Evolutionary conservation across 371 early-diverging fungal genomes (phyloP).

Genomic region (Mucor circinelloides): DNA sequence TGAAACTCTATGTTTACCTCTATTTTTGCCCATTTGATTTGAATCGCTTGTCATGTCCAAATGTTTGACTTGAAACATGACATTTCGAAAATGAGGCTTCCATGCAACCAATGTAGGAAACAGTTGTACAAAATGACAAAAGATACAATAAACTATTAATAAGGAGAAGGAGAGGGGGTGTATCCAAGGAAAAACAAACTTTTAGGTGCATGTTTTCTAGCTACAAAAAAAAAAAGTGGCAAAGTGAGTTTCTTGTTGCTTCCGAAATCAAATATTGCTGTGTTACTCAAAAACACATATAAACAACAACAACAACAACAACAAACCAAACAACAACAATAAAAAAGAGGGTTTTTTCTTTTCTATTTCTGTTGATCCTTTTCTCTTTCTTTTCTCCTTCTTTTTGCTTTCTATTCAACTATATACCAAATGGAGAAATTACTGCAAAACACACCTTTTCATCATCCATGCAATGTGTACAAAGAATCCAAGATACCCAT

Average conservation of each 20-base stretch:
- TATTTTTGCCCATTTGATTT: not conserved
- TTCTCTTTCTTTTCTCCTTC: not conserved
- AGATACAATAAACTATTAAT: not conserved
- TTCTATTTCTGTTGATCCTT: constrained; percentile 1
- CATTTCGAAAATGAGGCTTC: not conserved
- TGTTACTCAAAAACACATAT: constrained; percentile 1
- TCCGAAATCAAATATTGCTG: constrained; percentile 6
- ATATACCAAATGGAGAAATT: not conserved
- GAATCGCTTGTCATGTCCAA: not conserved
- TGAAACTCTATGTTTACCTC: not conserved
- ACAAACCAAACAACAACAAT: not conserved
- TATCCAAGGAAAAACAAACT: not conserved
- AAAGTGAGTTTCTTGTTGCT: not conserved
- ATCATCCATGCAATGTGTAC: constrained; percentile 22
- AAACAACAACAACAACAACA: not conserved
- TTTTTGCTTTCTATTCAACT: not conserved
- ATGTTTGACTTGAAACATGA: not conserved
- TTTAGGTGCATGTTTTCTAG: not conserved
- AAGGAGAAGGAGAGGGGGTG: not conserved
- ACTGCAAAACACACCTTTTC: constrained; percentile 20
- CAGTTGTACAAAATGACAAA: not conserved
- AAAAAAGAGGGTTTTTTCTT: not conserved
- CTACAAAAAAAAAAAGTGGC: not conserved
- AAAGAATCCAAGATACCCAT: constrained; percentile 29
- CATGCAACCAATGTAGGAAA: not conserved